Percentiles rank a stretch among this genome's conserved stretches.
Evolutionary conservation across 345 rosid genomes (phyloP).

Genomic region (Moricandia arvensis): DNA sequence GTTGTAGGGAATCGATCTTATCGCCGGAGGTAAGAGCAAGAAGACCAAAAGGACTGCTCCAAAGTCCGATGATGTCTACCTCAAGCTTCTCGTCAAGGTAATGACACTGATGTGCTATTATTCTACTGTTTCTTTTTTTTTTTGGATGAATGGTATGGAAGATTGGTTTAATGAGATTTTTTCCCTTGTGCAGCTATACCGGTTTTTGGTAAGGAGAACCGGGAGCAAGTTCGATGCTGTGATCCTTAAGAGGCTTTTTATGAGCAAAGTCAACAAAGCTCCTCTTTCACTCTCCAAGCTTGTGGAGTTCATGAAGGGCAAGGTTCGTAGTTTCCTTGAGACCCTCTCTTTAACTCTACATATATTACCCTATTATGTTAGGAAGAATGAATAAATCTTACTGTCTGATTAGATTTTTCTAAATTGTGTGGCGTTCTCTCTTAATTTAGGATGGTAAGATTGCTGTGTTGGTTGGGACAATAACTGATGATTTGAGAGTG

Average conservation of each 20-base stretch:
- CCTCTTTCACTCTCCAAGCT: slow-evolving; percentile 86
- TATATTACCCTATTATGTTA: not conserved
- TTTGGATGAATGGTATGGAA: too few species aligned
- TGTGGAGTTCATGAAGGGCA: slow-evolving; percentile 54
- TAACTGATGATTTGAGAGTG: slow-evolving; percentile 80
- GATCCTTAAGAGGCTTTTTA: slow-evolving; percentile 84
- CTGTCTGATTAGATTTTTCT: not conserved
- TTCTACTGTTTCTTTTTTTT: not conserved
- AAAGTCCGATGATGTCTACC: slow-evolving; percentile 88
- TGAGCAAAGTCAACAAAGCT: slow-evolving; percentile 92
- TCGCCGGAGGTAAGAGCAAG: slow-evolving; percentile 94
- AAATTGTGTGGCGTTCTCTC: not conserved
- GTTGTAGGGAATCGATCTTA: slow-evolving; percentile 82
- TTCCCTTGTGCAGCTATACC: slow-evolving; percentile 53
- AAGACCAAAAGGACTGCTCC: slow-evolving; percentile 84
- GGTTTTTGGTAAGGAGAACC: slow-evolving; percentile 85
- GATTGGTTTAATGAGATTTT: not conserved
- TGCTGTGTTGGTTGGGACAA: slow-evolving; percentile 79
- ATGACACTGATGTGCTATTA: not conserved
- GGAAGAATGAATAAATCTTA: not conserved
- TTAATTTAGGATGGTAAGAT: slow-evolving; percentile 58
- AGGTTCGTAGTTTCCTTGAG: slow-evolving; percentile 43
- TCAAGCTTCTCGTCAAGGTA: slow-evolving; percentile 95
- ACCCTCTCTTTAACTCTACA: not conserved
- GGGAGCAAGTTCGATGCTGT: slow-evolving; percentile 92